Base-by-base conservation (phyloP, 495 filamentous ascomycete species). In the Rhypophila decipiens region DNA sequence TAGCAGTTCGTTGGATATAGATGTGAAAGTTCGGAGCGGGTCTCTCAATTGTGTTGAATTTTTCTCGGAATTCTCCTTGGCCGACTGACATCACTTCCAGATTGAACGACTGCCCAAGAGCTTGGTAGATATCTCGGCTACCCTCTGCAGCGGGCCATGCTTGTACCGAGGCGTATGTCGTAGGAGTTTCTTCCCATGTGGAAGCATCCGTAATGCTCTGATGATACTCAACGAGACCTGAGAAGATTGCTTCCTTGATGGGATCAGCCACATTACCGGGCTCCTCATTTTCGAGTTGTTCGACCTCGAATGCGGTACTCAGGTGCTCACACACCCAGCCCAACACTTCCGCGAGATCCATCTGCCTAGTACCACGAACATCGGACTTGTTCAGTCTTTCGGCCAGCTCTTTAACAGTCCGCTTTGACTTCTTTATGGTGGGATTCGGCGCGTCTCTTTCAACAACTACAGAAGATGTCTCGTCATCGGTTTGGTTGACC, bases 311-410 rank as follows among this genome's bases (percentile, higher is more conserved):
- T 3, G 90, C 90, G 51, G 87, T 88, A 59, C 88, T 83, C n/a
- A 96, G 74, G 33, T 91, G 86, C 53, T 90, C 90, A 29, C 94
- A 76, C 19, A 94, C 83, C 60, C 93, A 90, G 33, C 88, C 88
- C 61, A 96, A 90, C 31, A 95, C 90, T 63, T 98, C 93, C 9
- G 86, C 90, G 5, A 95, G 93, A 69, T 98, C 93, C 69, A 96
- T 91, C 58, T 90, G 72, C 10, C 68, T 67, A 2, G 71, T 70
- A 11, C 72, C 72, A n/a, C n/a, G n/a, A 20, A 69, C 61, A 39
- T 72, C 66, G 2, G 68, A 66, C 39, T 69, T 63, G 51, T 73
- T 63, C 4, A 75, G 58, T 4, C 69, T 64, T 9, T 53, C 56
- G 1, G 60, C 60, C n/a, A 74, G 58, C 44, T 71, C 61, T n/a